Conservation (phyloP, 2,329 filamentous ascomycete genomes). For the Fusarium devonianum region DNA sequence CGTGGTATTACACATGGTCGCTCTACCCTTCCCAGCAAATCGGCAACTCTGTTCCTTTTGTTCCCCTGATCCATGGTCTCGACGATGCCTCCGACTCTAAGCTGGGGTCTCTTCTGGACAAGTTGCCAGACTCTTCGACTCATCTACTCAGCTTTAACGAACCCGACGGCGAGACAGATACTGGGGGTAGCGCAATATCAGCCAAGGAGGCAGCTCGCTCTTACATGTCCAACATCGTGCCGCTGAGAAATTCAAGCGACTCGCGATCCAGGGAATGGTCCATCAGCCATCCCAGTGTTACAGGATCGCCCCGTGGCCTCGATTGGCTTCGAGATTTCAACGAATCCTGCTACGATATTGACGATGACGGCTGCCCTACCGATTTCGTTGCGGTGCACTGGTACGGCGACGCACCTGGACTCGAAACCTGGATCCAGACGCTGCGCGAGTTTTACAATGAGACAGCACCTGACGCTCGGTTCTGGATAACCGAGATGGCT, state of each 20-base stretch:
- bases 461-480: constrained; percentile 26
- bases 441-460: constrained; percentile 48
- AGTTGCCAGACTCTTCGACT: constrained; percentile 46
- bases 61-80: constrained; percentile 50
- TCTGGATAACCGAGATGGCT: constrained; percentile 53
- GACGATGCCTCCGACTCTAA: constrained; percentile 43
- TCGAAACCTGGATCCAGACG: constrained; percentile 47
- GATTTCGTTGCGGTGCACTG: constrained; percentile 53
- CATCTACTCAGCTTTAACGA: constrained; percentile 53
- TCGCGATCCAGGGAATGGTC: constrained; percentile 43
- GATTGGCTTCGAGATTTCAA: constrained; percentile 52
- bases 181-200: constrained; percentile 50
- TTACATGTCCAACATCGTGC: constrained; percentile 49
- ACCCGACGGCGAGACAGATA: constrained; percentile 50
- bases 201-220: constrained; percentile 49
- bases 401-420: constrained; percentile 50
- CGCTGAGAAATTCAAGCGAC: constrained; percentile 40
- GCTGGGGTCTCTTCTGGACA: constrained; percentile 38
- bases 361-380: constrained; percentile 48
- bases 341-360: constrained; percentile 49
- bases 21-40: constrained; percentile 40
- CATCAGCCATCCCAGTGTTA: constrained; percentile 52
- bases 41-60: constrained; percentile 43
- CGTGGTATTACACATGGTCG: constrained; percentile 55
- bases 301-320: constrained; percentile 49